phyloP scores from a whole-genome alignment of 164 flowering plant species.

The Warburgia ugandensis region DNA sequence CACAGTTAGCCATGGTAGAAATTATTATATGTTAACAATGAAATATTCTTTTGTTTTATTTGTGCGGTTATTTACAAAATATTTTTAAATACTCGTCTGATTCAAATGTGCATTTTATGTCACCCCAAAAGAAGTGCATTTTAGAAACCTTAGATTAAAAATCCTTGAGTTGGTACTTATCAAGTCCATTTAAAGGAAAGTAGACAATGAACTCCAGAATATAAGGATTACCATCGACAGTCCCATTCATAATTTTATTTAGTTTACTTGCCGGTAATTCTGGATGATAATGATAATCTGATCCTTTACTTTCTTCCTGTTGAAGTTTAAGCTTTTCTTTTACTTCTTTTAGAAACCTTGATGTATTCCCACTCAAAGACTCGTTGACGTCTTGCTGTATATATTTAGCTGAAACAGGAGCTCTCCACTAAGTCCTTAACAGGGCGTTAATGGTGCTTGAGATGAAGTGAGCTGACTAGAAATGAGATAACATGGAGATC shows the following conservation, averaged over 20 bases:
- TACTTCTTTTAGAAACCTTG: not conserved
- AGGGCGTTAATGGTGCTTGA: not conserved
- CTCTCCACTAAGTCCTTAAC: too few species aligned
- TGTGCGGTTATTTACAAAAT: too few species aligned
- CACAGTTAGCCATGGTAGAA: too few species aligned
- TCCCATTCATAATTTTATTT: not conserved
- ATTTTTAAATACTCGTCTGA: too few species aligned
- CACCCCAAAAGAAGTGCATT: too few species aligned
- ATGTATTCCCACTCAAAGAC: constrained; percentile 1
- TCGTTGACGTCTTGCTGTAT: not conserved
- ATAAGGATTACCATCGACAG: not conserved
- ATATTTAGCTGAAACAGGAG: too few species aligned
- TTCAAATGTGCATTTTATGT: too few species aligned
- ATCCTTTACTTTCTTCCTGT: too few species aligned
- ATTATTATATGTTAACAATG: too few species aligned
- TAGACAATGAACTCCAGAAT: not conserved
- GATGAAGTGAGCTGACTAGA: not conserved
- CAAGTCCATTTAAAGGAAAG: not conserved
- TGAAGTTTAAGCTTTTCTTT: too few species aligned
- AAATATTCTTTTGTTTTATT: too few species aligned
- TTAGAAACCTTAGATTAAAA: too few species aligned
- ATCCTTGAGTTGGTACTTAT: not conserved
- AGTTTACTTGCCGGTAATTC: not conserved
- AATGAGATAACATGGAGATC: not conserved
- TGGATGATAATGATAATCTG: not conserved